These are phyloP conservation scores for Blastobotrys proliferans DNA, from an alignment of 1,139 yeast species.

Conservation along the genomic window DNA sequence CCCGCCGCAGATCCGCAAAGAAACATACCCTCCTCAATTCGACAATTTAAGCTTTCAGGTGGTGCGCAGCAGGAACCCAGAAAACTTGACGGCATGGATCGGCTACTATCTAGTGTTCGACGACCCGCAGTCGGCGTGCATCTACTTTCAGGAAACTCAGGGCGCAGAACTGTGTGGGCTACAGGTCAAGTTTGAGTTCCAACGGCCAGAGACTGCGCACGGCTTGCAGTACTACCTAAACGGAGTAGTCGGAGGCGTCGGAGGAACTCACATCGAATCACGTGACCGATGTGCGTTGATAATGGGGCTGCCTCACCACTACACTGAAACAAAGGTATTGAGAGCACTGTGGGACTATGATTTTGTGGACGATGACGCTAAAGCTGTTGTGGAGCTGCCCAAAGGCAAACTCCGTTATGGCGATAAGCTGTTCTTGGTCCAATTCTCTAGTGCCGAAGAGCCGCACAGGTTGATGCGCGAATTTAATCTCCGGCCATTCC, in stretches of 20 bases:
- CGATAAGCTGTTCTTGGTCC: slow-evolving; percentile 41
- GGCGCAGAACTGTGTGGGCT: slow-evolving; percentile 51
- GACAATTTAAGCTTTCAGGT: slow-evolving; percentile 26
- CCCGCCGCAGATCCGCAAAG: slow-evolving; percentile 24
- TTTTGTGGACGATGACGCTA: slow-evolving; percentile 33
- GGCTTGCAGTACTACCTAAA: slow-evolving; percentile 27
- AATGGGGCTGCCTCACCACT: slow-evolving; percentile 38
- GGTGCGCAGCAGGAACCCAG: slow-evolving; percentile 48
- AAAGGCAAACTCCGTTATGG: slow-evolving; percentile 30
- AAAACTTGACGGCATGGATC: slow-evolving; percentile 42
- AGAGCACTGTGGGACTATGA: slow-evolving; percentile 44
- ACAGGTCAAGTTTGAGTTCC: slow-evolving; percentile 44
- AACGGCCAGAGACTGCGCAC: slow-evolving; percentile 28
- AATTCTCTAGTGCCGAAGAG: slow-evolving; percentile 46
- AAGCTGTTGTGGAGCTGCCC: slow-evolving; percentile 34
- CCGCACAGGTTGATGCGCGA: slow-evolving; percentile 54
- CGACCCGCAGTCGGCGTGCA: slow-evolving; percentile 46
- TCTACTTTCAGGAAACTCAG: slow-evolving; percentile 47
- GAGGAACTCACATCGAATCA: no score
- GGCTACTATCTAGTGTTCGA: slow-evolving; percentile 53
- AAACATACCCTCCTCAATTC: slow-evolving; percentile 14
- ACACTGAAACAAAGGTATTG: slow-evolving; percentile 28
- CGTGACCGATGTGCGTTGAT: slow-evolving; percentile 36
- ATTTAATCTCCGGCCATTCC: slow-evolving; percentile 47
- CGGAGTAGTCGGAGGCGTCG: slow-evolving; percentile 25